These are phyloP conservation scores for Neurospora sp. DNA, from an alignment of 2,329 filamentous ascomycete species.

Conservation along the genomic window DNA sequence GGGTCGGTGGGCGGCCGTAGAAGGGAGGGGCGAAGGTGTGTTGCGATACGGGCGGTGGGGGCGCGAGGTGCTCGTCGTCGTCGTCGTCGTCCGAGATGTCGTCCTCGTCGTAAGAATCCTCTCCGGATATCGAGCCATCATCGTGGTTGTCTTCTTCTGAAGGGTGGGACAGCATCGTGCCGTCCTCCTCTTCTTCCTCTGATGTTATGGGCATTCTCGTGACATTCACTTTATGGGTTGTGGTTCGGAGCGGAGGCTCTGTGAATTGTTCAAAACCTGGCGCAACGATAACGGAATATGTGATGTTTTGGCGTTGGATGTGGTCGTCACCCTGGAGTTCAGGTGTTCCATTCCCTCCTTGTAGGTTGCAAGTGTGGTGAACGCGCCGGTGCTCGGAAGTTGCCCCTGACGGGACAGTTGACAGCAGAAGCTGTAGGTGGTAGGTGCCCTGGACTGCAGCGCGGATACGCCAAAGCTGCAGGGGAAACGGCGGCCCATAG, in stretches of 20 bases:
- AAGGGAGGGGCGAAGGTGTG: slow-evolving; percentile 69
- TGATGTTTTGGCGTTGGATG: not conserved
- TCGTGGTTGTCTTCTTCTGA: slow-evolving; percentile 10
- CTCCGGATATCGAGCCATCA: slow-evolving; percentile 22
- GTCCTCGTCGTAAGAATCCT: slow-evolving; percentile 21
- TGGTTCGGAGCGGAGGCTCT: not conserved
- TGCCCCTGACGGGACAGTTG: not conserved
- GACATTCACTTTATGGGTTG: slow-evolving; percentile 1
- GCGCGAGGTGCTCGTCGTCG: slow-evolving; percentile 26
- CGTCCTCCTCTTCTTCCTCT: slow-evolving; percentile 18
- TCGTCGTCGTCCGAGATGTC: slow-evolving; percentile 16
- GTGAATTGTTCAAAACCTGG: not conserved
- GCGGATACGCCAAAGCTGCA: not conserved
- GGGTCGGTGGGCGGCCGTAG: slow-evolving; percentile 94
- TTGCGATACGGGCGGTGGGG: slow-evolving; percentile 34
- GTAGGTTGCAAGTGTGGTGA: not conserved
- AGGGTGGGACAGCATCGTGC: slow-evolving; percentile 5
- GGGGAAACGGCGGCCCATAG: not conserved
- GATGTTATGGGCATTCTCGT: slow-evolving; percentile 20
- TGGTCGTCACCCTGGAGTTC: not conserved
- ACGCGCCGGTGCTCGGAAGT: not conserved
- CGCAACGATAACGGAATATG: not conserved
- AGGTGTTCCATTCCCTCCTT: not conserved
- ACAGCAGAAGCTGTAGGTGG: not conserved
- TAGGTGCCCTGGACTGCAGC: not conserved